Evolutionary conservation across 345 rosid species (phyloP).

Genomic region (Bruguiera gymnorhiza): DNA sequence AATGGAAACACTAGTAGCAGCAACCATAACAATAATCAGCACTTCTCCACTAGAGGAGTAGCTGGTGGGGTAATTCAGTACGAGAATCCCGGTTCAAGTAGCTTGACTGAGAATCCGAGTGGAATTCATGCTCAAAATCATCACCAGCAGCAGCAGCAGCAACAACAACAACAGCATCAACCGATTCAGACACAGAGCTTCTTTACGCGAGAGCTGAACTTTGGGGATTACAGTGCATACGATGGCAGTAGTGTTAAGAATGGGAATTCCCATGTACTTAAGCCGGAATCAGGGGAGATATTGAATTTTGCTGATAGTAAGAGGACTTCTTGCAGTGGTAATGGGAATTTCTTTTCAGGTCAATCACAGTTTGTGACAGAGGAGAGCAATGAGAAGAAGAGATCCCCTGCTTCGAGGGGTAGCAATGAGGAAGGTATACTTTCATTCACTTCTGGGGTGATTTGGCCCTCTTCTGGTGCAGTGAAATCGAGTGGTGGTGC

Average conservation of each 20-base stretch:
- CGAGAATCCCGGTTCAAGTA: slow-evolving; percentile 46
- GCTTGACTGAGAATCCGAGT: slow-evolving; percentile 43
- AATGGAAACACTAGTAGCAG: not conserved
- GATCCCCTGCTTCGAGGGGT: slow-evolving; percentile 49
- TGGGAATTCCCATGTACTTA: slow-evolving; percentile 48
- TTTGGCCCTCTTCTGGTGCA: slow-evolving; percentile 51
- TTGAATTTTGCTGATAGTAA: slow-evolving; percentile 74
- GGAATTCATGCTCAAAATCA: slow-evolving; percentile 28
- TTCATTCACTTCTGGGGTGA: slow-evolving; percentile 74
- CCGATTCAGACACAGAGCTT: slow-evolving; percentile 35
- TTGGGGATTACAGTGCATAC: slow-evolving; percentile 48
- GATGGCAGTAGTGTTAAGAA: slow-evolving; percentile 41
- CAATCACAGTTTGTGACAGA: slow-evolving; percentile 42
- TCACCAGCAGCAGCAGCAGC: slow-evolving; percentile 33
- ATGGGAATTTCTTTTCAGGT: slow-evolving; percentile 49
- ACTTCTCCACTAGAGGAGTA: slow-evolving; percentile 22
- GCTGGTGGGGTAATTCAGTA: slow-evolving; percentile 21
- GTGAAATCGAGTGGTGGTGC: slow-evolving; percentile 51
- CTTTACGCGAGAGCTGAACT: slow-evolving; percentile 60
- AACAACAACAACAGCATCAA: slow-evolving; percentile 17
- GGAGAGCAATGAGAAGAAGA: slow-evolving; percentile 66
- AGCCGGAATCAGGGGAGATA: slow-evolving; percentile 76
- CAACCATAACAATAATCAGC: slow-evolving; percentile 12
- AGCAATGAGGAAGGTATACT: slow-evolving; percentile 84
- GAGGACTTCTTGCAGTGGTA: slow-evolving; percentile 42